These are phyloP conservation scores for Lactifluus piperatus DNA, from an alignment of 768 basidiomycete genomes.

Conservation along the genomic window DNA sequence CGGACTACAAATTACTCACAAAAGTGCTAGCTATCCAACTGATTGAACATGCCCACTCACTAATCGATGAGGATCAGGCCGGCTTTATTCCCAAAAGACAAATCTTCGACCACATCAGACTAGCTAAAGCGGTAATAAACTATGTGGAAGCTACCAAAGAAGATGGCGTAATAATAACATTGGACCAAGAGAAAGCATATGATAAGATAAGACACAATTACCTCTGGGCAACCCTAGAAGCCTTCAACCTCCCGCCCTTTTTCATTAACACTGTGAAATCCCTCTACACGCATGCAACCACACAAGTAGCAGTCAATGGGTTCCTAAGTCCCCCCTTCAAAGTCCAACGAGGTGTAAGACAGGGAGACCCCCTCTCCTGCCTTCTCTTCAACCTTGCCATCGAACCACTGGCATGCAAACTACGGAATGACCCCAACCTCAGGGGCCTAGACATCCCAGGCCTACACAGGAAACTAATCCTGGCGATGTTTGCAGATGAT, in stretches of 20 bases:
- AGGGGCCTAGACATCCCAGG: not conserved
- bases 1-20: slow-evolving; percentile 29
- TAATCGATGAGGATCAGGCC: not conserved
- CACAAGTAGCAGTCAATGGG: not conserved
- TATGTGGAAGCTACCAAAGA: slow-evolving; percentile 1
- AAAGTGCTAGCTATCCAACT: not conserved
- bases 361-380: slow-evolving; percentile 6
- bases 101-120: not conserved
- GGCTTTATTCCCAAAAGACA: slow-evolving; percentile 5
- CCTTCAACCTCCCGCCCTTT: not conserved
- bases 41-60: too few relatives aligned
- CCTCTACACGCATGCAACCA: not conserved
- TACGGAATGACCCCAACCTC: not conserved
- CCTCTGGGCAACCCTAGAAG: not conserved
- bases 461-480: not conserved
- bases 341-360: not conserved
- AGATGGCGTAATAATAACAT: not conserved
- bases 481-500: slow-evolving; percentile 1
- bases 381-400: slow-evolving; percentile 3
- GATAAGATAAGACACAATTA: not conserved
- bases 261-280: not conserved
- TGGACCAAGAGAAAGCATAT: not conserved
- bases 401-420: not conserved
- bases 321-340: not conserved
- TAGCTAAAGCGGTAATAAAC: not conserved